These are phyloP conservation scores for Extremus antarcticus DNA, from an alignment of 495 filamentous ascomycete genomes.

Conservation along the genomic window DNA sequence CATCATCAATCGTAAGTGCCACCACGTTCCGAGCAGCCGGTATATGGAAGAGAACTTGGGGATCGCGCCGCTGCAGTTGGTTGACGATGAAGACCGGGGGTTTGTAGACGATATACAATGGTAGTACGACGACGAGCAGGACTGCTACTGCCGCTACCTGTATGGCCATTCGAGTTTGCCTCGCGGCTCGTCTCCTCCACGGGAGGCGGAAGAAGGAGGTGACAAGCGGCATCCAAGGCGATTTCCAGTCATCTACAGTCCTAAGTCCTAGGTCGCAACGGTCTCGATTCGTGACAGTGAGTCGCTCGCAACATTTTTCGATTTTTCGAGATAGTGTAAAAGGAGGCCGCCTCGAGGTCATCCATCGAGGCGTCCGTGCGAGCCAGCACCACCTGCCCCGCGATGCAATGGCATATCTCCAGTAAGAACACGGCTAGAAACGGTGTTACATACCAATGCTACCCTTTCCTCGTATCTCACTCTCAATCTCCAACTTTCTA, in stretches of 20 bases:
- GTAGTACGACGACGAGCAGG: constrained; percentile 21
- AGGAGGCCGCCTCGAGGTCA: too few species aligned
- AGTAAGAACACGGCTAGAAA: not conserved
- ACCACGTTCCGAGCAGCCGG: constrained; percentile 47
- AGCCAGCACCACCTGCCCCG: too few species aligned
- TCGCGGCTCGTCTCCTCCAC: constrained; percentile 13
- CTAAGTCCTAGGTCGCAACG: too few species aligned
- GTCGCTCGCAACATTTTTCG: too few species aligned
- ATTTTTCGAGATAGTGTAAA: too few species aligned
- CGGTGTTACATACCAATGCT: not conserved
- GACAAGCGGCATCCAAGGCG: constrained; percentile 9
- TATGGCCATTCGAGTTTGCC: constrained; percentile 13
- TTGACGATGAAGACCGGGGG: constrained; percentile 56
- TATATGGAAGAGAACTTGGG: constrained; percentile 64
- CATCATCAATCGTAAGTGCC: constrained; percentile 78
- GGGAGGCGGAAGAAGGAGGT: constrained; percentile 20
- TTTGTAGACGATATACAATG: constrained; percentile 62
- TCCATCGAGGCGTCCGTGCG: too few species aligned
- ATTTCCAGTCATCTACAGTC: not conserved
- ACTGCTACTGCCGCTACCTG: constrained; percentile 2
- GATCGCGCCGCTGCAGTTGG: constrained; percentile 58
- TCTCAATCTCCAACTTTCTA: not conserved
- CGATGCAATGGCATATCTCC: too few species aligned
- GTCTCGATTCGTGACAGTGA: too few species aligned
- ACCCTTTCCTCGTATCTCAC: not conserved